phyloP scores from a whole-genome alignment of 805 yeast species.

The Teunomyces panamensis region DNA sequence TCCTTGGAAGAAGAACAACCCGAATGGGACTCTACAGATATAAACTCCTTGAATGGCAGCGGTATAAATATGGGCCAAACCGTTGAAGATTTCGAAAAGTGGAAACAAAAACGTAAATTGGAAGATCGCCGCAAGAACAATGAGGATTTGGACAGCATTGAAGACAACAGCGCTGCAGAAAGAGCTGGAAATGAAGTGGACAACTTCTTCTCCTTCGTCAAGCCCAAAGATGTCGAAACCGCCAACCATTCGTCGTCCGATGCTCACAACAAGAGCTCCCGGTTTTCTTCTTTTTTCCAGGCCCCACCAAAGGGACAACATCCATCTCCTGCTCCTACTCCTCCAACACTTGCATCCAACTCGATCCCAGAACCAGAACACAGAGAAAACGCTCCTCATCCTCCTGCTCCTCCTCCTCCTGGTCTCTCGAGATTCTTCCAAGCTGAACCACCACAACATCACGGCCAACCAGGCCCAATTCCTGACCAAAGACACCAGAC shows the following conservation, averaged over 20 bases:
- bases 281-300: constrained; percentile 35
- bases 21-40: constrained; percentile 37
- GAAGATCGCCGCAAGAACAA: constrained; percentile 50
- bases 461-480: not conserved
- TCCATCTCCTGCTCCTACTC: not conserved
- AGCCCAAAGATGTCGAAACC: constrained; percentile 20
- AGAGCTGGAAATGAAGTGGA: constrained; percentile 39
- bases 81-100: constrained; percentile 55
- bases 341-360: too few species aligned
- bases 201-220: constrained; percentile 41
- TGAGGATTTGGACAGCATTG: not conserved
- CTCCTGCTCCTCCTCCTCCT: constrained; percentile 3
- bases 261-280: constrained; percentile 27
- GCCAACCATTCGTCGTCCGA: constrained; percentile 9
- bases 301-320: constrained; percentile 3
- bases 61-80: constrained; percentile 45
- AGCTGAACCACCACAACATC: not conserved
- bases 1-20: constrained; percentile 33
- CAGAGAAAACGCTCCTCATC: not conserved
- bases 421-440: constrained; percentile 9
- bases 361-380: not conserved
- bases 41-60: constrained; percentile 17
- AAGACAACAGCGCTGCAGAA: constrained; percentile 8
- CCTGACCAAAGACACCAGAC: not conserved
- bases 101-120: constrained; percentile 53